Percentiles rank a stretch among this genome's conserved stretches.
Conservation (phyloP, 2,329 filamentous ascomycete genomes). For the Delphinella strobiligena region DNA sequence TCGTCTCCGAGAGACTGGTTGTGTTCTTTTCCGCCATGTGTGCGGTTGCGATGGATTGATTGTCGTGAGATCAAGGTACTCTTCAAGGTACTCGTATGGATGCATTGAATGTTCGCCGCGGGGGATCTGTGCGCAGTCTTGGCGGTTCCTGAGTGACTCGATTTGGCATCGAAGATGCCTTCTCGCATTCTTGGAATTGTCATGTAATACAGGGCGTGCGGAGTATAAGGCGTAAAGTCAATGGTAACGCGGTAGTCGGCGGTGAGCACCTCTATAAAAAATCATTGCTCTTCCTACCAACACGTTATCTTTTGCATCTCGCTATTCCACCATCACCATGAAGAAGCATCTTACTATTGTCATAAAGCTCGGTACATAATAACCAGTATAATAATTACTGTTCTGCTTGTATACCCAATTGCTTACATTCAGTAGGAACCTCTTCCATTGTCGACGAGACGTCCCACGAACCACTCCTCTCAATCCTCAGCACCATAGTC, state of each 20-base stretch:
- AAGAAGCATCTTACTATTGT: conserved; percentile 66
- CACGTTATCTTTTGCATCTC: conserved; percentile 2
- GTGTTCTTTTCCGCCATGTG: conserved; percentile 7
- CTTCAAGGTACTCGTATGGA: too few species aligned
- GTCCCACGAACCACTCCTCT: conserved; percentile 84
- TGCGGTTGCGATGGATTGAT: background rate
- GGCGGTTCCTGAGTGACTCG: too few species aligned
- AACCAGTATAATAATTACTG: background rate
- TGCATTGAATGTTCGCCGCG: background rate
- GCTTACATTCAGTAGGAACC: conserved; percentile 52
- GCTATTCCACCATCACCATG: conserved; percentile 34
- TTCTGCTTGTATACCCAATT: too few species aligned
- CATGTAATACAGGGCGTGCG: too few species aligned
- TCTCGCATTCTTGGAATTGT: too few species aligned
- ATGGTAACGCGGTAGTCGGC: too few species aligned
- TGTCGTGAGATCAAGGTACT: too few species aligned
- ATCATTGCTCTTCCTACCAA: too few species aligned
- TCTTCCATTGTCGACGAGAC: conserved; percentile 98
- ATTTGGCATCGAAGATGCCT: too few species aligned
- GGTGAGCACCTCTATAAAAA: too few species aligned
- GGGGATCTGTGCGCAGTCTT: too few species aligned
- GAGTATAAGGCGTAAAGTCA: too few species aligned
- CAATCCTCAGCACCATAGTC: conserved; percentile 82
- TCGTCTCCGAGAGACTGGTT: conserved; percentile 5
- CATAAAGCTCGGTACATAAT: conserved; percentile 65